phyloP scores from a whole-genome alignment of 257 asterid species.

The Plectranthus barbatus region DNA sequence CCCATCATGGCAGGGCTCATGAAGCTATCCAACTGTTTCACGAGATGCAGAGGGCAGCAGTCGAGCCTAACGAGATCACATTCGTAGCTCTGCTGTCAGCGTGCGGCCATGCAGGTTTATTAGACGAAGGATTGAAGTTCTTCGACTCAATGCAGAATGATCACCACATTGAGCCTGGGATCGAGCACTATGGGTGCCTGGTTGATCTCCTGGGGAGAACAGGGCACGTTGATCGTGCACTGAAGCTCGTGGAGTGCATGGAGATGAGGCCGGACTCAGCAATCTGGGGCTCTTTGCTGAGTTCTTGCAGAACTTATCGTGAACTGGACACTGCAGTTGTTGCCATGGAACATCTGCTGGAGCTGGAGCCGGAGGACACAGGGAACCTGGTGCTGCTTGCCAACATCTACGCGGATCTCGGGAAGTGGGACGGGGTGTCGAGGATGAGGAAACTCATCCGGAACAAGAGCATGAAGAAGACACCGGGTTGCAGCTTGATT shows the following conservation, averaged over 20 bases:
- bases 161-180: slow-evolving; percentile 42
- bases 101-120: slow-evolving; percentile 65
- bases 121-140: slow-evolving; percentile 47
- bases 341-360: slow-evolving; percentile 50
- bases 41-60: slow-evolving; percentile 37
- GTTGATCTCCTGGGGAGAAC: slow-evolving; percentile 67
- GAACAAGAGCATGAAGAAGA: slow-evolving; percentile 53
- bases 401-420: slow-evolving; percentile 62
- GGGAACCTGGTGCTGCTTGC: slow-evolving; percentile 68
- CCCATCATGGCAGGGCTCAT: slow-evolving; percentile 66
- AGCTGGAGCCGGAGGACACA: slow-evolving; percentile 61
- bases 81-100: slow-evolving; percentile 73
- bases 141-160: slow-evolving; percentile 47
- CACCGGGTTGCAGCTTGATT: slow-evolving; percentile 56
- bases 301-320: slow-evolving; percentile 57
- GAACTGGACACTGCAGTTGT: slow-evolving; percentile 50
- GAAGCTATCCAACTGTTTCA: slow-evolving; percentile 50
- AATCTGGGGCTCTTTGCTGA: slow-evolving; percentile 74
- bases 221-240: slow-evolving; percentile 54
- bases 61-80: slow-evolving; percentile 66
- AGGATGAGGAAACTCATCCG: slow-evolving; percentile 53
- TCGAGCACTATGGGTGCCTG: slow-evolving; percentile 71
- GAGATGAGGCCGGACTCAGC: slow-evolving; percentile 58
- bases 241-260: slow-evolving; percentile 46
- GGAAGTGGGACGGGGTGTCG: slow-evolving; percentile 73